A percentile compares a stretch with the other conserved stretches of the same genome.
These are phyloP conservation scores for Xylariaceae sp. DNA, from an alignment of 2,329 filamentous ascomycete genomes.

Conservation along the genomic window DNA sequence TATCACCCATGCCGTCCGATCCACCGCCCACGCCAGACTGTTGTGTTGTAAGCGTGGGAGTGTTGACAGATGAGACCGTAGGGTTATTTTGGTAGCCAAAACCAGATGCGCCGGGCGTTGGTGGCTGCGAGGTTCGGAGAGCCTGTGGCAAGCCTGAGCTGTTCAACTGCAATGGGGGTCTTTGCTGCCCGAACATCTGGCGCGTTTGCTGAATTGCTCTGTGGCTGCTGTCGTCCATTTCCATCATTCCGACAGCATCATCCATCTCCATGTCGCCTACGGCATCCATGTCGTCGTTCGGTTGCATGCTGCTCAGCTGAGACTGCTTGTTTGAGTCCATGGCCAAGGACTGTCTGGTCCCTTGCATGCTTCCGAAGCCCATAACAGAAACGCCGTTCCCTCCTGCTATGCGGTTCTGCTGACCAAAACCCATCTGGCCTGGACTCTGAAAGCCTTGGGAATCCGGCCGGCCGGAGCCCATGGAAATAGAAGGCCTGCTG, in stretches of 20 bases:
- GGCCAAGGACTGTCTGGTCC: conserved; percentile 45
- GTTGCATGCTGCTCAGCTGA: conserved; percentile 51
- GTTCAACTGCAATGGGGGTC: conserved; percentile 80
- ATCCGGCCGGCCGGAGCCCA: conserved; percentile 36
- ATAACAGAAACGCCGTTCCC: conserved; percentile 30
- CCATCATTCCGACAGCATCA: conserved; percentile 72
- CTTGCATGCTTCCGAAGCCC: conserved; percentile 44
- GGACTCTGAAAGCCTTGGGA: conserved; percentile 38
- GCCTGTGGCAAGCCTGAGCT: conserved; percentile 78
- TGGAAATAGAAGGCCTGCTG: conserved; percentile 38
- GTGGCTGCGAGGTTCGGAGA: conserved; percentile 82
- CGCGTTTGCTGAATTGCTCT: conserved; percentile 72
- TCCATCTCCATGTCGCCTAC: conserved; percentile 98
- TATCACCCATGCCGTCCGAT: conserved; percentile 75
- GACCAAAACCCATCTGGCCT: conserved; percentile 38
- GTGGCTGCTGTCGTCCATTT: conserved; percentile 63
- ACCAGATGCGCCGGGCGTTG: conserved; percentile 78
- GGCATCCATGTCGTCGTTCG: conserved; percentile 75
- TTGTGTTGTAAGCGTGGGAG: conserved; percentile 84
- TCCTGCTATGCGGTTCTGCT: conserved; percentile 33
- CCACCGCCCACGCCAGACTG: conserved; percentile 67
- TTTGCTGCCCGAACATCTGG: conserved; percentile 69
- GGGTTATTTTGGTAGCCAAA: conserved; percentile 90
- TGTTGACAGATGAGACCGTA: conserved; percentile 96
- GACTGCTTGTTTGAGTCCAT: conserved; percentile 45